phyloP scores from a whole-genome alignment of 345 rosid genomes.

The Syzygium grande region DNA sequence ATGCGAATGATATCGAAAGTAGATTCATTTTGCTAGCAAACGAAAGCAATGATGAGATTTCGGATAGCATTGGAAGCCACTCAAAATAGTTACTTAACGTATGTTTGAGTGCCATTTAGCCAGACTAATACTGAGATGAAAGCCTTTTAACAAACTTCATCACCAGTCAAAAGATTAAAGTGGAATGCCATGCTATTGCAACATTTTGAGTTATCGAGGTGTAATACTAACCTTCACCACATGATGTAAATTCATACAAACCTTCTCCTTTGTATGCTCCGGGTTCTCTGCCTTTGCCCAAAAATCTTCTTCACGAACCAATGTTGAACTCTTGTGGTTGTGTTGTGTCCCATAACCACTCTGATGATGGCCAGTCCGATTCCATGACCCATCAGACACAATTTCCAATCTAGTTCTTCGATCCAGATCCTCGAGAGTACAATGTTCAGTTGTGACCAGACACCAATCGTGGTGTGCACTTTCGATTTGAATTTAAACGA shows the following conservation, averaged over 20 bases:
- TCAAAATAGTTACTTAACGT: neutral
- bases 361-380: no score
- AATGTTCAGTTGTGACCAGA: neutral
- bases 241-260: neutral
- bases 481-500: neutral
- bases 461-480: neutral
- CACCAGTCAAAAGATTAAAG: neutral
- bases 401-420: neutral
- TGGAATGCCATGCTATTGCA: neutral
- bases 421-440: neutral
- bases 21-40: neutral
- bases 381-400: rapidly evolving
- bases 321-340: no score
- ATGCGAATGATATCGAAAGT: neutral
- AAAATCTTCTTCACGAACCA: neutral
- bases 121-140: neutral
- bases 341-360: no score
- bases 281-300: neutral
- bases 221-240: neutral
- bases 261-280: rapidly evolving
- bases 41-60: neutral
- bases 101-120: neutral
- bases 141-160: neutral
- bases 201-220: neutral
- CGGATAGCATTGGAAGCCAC: neutral